A percentile compares a stretch with the other conserved stretches of the same genome.
phyloP scores from a whole-genome alignment of 2,329 filamentous ascomycete genomes.

The Thielaviopsis musarum region DNA sequence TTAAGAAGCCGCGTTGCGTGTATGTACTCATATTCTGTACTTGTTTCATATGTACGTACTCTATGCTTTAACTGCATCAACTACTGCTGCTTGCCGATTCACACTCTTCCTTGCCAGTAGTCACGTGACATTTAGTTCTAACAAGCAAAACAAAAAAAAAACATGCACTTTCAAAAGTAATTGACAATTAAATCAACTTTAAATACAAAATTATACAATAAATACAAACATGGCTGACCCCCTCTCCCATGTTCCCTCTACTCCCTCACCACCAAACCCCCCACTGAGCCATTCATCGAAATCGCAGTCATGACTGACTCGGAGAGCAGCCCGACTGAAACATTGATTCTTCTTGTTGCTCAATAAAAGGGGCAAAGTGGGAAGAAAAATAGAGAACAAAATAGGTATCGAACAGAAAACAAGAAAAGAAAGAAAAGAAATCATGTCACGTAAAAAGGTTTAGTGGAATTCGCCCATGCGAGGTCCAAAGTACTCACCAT shows the following conservation, averaged over 20 bases:
- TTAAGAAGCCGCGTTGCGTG: too few species aligned
- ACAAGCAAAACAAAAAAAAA: not conserved
- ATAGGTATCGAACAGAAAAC: not conserved
- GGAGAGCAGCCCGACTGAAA: not conserved
- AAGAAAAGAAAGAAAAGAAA: not conserved
- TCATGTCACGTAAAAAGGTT: not conserved
- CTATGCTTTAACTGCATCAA: too few species aligned
- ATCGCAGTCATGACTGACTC: not conserved
- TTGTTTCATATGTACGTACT: too few species aligned
- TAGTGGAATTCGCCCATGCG: constrained; percentile 12
- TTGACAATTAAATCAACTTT: not conserved
- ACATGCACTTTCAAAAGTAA: not conserved
- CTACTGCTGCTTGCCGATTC: too few species aligned
- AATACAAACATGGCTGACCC: not conserved
- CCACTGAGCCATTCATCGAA: not conserved
- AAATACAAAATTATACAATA: constrained; percentile 1
- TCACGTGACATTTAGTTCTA: not conserved
- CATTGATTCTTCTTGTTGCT: not conserved
- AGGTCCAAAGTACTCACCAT: constrained; percentile 21
- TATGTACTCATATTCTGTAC: too few species aligned
- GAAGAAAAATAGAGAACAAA: not conserved
- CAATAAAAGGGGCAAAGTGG: not conserved
- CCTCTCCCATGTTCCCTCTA: not conserved
- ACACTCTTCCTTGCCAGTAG: too few species aligned
- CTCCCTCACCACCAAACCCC: not conserved